These are phyloP conservation scores for Cordyceps cateniannulata DNA, from an alignment of 2,329 filamentous ascomycete species.

Conservation along the genomic window DNA sequence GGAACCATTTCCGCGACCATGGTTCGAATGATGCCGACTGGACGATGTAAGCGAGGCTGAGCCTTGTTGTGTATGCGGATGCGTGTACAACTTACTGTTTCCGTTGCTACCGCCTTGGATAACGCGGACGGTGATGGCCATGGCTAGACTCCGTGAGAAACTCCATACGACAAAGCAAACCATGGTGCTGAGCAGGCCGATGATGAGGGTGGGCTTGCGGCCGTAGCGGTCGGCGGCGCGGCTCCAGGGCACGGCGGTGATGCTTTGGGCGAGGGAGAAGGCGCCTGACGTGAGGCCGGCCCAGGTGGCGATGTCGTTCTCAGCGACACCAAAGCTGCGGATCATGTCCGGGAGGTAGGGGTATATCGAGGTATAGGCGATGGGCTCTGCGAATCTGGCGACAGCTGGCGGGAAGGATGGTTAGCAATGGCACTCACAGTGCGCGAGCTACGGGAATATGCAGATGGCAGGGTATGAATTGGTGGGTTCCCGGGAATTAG, in stretches of 20 bases:
- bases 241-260: slow-evolving; percentile 70
- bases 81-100: slow-evolving; percentile 50
- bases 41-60: neutral
- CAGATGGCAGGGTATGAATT: neutral
- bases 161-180: slow-evolving; percentile 75
- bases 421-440: neutral
- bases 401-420: slow-evolving; percentile 45
- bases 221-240: slow-evolving; percentile 71
- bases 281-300: slow-evolving; percentile 67
- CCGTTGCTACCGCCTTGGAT: slow-evolving; percentile 82
- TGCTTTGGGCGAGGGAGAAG: slow-evolving; percentile 66
- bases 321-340: slow-evolving; percentile 64
- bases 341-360: slow-evolving; percentile 77
- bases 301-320: slow-evolving; percentile 71
- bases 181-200: slow-evolving; percentile 73
- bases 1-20: slow-evolving; percentile 92
- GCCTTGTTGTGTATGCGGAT: too few relatives aligned
- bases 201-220: slow-evolving; percentile 73
- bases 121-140: slow-evolving; percentile 72
- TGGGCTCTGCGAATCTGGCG: slow-evolving; percentile 71
- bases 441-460: neutral
- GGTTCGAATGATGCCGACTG: slow-evolving; percentile 83
- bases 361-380: slow-evolving; percentile 65
- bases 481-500: neutral
- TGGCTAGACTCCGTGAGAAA: slow-evolving; percentile 68